These are phyloP conservation scores for Cicer arietinum DNA, from an alignment of 306 rosid species.

Conservation along the genomic window DNA sequence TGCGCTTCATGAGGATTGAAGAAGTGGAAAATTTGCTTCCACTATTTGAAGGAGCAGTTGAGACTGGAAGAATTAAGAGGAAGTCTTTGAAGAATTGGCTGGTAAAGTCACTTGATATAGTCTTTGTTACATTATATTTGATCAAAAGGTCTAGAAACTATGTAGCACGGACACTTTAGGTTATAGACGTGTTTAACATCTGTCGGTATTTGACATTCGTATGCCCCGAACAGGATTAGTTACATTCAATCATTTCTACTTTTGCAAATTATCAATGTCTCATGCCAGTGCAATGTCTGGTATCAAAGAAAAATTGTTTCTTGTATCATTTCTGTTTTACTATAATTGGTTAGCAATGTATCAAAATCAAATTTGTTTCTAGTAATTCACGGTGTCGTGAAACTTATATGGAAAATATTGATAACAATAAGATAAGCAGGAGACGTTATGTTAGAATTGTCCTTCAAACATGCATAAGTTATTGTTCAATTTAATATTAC, in stretches of 20 bases:
- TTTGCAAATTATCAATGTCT: background rate
- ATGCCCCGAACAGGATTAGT: background rate
- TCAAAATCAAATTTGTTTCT: conserved; percentile 6
- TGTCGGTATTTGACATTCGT: background rate
- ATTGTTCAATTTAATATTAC: conserved; percentile 3
- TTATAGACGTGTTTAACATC: background rate
- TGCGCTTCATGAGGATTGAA: conserved; percentile 68
- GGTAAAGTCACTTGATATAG: conserved; percentile 48
- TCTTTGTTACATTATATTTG: background rate
- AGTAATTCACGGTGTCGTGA: conserved; percentile 15
- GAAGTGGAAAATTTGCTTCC: conserved; percentile 74
- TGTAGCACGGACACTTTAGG: background rate
- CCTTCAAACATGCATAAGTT: conserved; percentile 28
- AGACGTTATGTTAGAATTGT: background rate
- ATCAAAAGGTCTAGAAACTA: background rate
- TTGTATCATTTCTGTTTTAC: conserved; percentile 1
- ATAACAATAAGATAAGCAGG: background rate
- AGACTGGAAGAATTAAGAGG: conserved; percentile 69
- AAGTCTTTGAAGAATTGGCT: conserved; percentile 82
- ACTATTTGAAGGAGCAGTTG: conserved; percentile 77
- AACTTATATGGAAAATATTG: background rate
- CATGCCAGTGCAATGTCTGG: background rate
- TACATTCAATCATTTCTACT: background rate
- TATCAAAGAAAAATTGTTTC: background rate
- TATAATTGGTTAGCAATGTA: conserved; percentile 25